phyloP scores from a whole-genome alignment of 805 yeast species.

The Candida koratica region DNA sequence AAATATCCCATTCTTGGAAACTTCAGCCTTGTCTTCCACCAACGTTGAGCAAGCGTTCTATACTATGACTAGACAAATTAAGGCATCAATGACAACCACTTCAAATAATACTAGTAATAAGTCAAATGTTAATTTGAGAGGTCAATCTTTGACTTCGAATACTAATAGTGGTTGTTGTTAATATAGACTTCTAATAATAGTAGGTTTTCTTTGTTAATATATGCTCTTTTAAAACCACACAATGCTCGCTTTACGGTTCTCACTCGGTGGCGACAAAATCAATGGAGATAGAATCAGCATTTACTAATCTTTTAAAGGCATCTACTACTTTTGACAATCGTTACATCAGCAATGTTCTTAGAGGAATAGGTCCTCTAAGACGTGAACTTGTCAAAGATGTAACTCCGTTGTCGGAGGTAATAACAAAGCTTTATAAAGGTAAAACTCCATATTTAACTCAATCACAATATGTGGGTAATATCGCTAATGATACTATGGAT shows the following conservation, averaged over 20 bases:
- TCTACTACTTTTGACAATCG: constrained; percentile 78
- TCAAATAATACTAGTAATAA: constrained; percentile 46
- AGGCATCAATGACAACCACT: constrained; percentile 80
- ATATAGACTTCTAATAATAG: constrained; percentile 5
- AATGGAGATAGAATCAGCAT: constrained; percentile 37
- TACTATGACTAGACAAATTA: constrained; percentile 98
- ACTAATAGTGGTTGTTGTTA: constrained; percentile 40
- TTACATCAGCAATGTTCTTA: constrained; percentile 77
- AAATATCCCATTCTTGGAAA: constrained; percentile 92
- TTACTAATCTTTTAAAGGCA: constrained; percentile 54
- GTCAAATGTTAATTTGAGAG: constrained; percentile 68
- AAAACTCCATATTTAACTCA: constrained; percentile 24
- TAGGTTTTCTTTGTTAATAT: too few relatives aligned
- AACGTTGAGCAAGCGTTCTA: constrained; percentile 98
- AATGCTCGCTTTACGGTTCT: too few relatives aligned
- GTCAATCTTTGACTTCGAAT: constrained; percentile 50
- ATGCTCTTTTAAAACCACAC: not conserved
- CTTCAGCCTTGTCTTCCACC: constrained; percentile 90
- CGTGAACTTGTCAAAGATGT: constrained; percentile 45
- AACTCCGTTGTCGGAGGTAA: constrained; percentile 48
- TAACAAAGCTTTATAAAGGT: constrained; percentile 49
- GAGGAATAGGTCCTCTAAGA: constrained; percentile 77
- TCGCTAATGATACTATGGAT: constrained; percentile 27
- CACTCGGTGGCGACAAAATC: constrained; percentile 4
- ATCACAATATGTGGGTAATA: constrained; percentile 16